Evolutionary conservation across 441 rosid genomes (phyloP), one percentile per base, ranked within the genome.

Genomic region (Theobroma grandiflorum): DNA sequence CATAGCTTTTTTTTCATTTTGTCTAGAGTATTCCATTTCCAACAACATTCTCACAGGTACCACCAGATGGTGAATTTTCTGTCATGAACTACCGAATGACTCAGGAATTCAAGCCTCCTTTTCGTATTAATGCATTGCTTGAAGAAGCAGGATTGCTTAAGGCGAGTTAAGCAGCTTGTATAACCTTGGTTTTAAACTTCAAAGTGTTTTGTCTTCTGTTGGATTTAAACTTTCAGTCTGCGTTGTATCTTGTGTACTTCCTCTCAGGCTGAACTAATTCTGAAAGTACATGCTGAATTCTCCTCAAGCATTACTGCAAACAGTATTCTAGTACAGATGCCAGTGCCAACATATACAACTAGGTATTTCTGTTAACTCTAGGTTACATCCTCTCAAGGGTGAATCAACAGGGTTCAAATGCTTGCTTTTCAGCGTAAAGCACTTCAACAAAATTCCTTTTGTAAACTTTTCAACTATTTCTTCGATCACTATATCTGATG

Each of bases 41-140:
- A 53, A 52, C 8, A 26, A 59, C 35, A 7, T 16, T 9, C 16
- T 75, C n/a, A 22, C 77, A 82, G 85, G 78, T 85, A 68, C 87
- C 85, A 1, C 78, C 87, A 2, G 87, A 85, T 69, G 87, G 87
- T 4, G 85, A 85, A 80, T 85, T 85, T 64, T 74, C 87, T 20
- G 87, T 82, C 68, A 82, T 82, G 87, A 85, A 82, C 82, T 85
- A 85, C 40, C 83, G 85, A 33, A 80, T 82, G 81, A 85, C 87
- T 33, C 85, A 85, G 75, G 87, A 82, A 75, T 85, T 85, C 70
- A 85, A 74, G 72, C 85, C 87, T 63, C 87, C 83, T 5, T 85
- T 85, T 50, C 83, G 82, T 0, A 81, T 85, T 67, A 85, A 78
- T 2, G 80, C 87, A 16, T 80, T 82, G 78, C 75, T 85, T 79